Evolutionary conservation across 106 monocot genomes (phyloP).

Genomic region (Acorus gramineus): DNA sequence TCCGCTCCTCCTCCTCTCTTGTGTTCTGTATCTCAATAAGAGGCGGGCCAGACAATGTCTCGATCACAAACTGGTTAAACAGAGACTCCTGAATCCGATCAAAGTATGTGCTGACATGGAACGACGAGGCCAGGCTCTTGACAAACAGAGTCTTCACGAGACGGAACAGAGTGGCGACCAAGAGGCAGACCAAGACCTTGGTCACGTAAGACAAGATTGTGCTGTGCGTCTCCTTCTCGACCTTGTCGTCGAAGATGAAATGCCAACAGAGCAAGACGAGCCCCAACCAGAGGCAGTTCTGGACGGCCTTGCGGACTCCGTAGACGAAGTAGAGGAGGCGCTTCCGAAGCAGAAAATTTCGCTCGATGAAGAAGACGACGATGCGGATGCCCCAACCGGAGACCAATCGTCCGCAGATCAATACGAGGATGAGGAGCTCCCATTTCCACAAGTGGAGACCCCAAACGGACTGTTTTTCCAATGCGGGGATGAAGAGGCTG

Average conservation of each 20-base stretch:
- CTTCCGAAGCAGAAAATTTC: constrained; percentile 66
- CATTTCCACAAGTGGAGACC: constrained; percentile 72
- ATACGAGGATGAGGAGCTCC: constrained; percentile 51
- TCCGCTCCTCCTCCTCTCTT: constrained; percentile 46
- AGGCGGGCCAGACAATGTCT: constrained; percentile 79
- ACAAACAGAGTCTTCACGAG: constrained; percentile 69
- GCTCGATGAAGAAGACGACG: constrained; percentile 55
- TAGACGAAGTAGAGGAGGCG: constrained; percentile 84
- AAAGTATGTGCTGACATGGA: constrained; percentile 86
- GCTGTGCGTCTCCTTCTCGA: constrained; percentile 18
- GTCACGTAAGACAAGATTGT: constrained; percentile 42
- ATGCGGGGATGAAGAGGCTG: constrained; percentile 29
- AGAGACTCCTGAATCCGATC: constrained; percentile 80
- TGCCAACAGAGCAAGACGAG: constrained; percentile 67
- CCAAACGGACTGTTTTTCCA: constrained; percentile 30
- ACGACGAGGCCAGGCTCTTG: constrained; percentile 75
- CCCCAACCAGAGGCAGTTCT: constrained; percentile 77
- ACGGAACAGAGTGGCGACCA: constrained; percentile 54
- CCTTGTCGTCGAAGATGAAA: constrained; percentile 47
- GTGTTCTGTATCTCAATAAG: constrained; percentile 28
- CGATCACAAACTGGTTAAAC: constrained; percentile 84
- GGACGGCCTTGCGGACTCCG: constrained; percentile 55
- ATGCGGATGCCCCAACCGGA: constrained; percentile 76
- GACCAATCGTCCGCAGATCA: constrained; percentile 59
- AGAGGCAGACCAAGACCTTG: constrained; percentile 51